Evolutionary conservation across 768 basidiomycete genomes (phyloP).

Genomic region (Pleurotus citrinopileatus): DNA sequence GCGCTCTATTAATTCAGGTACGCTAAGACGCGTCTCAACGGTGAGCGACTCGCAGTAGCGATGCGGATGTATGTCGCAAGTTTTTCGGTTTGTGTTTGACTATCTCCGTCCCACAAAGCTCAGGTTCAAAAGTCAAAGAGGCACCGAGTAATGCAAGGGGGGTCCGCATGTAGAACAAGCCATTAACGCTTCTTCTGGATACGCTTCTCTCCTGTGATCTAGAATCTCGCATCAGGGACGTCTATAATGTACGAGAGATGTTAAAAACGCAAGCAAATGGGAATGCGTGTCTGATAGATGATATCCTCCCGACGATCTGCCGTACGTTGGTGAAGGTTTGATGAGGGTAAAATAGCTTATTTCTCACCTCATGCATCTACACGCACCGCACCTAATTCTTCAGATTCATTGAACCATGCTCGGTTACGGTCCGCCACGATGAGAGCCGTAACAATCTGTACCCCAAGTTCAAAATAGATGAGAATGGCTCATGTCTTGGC

Average conservation of each 20-base stretch:
- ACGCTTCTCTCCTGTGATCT: constrained; percentile 1
- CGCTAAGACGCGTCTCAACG: no score
- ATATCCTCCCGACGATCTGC: constrained; percentile 2
- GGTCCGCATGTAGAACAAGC: constrained; percentile 6
- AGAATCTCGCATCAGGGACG: not conserved
- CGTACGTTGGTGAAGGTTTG: not conserved
- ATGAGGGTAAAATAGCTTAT: constrained; percentile 9
- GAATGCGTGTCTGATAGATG: not conserved
- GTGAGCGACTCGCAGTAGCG: no score
- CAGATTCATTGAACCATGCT: not conserved
- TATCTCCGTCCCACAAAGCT: constrained; percentile 2
- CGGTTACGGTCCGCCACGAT: not conserved
- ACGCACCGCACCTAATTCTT: not conserved
- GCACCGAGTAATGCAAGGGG: constrained; percentile 22
- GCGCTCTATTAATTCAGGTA: no score
- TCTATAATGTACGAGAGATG: not conserved
- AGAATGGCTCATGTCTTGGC: constrained; percentile 1
- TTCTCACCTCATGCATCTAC: not conserved
- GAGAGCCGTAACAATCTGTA: constrained; percentile 1
- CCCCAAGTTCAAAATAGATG: constrained; percentile 9
- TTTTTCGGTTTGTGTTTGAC: constrained; percentile 10
- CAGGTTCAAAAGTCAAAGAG: constrained; percentile 20
- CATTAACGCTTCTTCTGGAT: constrained; percentile 14
- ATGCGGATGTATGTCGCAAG: constrained; percentile 20
- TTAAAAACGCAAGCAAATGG: not conserved